phyloP scores from a whole-genome alignment of 805 yeast genomes.

The Metschnikowia reukaufii region DNA sequence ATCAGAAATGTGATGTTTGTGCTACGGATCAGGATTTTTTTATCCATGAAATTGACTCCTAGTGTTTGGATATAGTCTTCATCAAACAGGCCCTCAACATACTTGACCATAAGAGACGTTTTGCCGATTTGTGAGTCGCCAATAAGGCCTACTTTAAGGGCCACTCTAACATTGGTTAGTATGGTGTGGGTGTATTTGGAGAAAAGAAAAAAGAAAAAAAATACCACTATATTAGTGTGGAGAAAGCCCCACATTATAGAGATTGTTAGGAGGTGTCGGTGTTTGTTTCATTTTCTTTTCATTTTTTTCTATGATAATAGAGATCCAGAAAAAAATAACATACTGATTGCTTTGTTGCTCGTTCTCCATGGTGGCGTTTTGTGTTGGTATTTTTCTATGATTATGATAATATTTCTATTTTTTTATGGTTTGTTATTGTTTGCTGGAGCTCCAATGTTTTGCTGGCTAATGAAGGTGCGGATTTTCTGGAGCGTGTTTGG shows the following conservation, averaged over 20 bases:
- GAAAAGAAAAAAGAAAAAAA: background rate
- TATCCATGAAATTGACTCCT: slow-evolving; percentile 95
- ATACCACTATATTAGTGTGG: background rate
- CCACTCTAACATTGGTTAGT: slow-evolving; percentile 44
- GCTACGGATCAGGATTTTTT: slow-evolving; percentile 76
- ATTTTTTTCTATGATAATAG: too few species aligned
- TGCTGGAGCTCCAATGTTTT: too few species aligned
- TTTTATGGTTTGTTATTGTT: background rate
- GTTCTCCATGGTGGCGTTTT: slow-evolving; percentile 15
- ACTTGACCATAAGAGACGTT: slow-evolving; percentile 93
- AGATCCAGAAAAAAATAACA: too few species aligned
- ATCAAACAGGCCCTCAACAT: slow-evolving; percentile 92
- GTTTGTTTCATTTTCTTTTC: too few species aligned
- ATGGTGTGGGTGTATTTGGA: background rate
- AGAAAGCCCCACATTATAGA: background rate
- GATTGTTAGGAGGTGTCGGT: too few species aligned
- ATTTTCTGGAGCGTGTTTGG: too few species aligned
- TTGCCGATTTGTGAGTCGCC: slow-evolving; percentile 98
- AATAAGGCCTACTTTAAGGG: slow-evolving; percentile 84
- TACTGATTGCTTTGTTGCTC: slow-evolving; percentile 40
- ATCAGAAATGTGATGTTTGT: slow-evolving; percentile 88
- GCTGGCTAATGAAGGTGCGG: too few species aligned
- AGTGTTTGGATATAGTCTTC: slow-evolving; percentile 90
- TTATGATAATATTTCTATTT: background rate
- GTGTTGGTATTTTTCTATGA: background rate